These are phyloP conservation scores for Phytophthora megakarya DNA, from an alignment of 352 stramenopile genomes.

Conservation along the genomic window DNA sequence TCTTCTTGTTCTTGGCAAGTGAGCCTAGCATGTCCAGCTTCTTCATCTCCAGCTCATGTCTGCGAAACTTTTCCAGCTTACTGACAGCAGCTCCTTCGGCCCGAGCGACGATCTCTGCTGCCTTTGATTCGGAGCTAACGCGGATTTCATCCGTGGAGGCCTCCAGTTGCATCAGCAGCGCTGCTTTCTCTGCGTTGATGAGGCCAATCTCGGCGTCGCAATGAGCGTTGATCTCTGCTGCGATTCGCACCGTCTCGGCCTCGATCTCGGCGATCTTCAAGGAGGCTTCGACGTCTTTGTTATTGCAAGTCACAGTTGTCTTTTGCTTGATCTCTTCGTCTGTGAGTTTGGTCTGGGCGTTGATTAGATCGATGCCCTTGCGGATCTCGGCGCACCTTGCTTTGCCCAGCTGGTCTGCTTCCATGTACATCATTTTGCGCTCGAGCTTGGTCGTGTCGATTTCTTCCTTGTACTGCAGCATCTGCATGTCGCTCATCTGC, in stretches of 20 bases:
- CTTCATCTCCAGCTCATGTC: slow-evolving; percentile 46
- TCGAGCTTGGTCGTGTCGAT: slow-evolving; percentile 63
- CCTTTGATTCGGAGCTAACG: slow-evolving; percentile 34
- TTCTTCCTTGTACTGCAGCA: slow-evolving; percentile 64
- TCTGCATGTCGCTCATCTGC: slow-evolving; percentile 78
- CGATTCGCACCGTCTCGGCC: slow-evolving; percentile 50
- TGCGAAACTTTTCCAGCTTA: slow-evolving; percentile 49
- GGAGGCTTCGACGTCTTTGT: slow-evolving; percentile 40
- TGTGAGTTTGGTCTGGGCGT: slow-evolving; percentile 42
- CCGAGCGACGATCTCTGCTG: slow-evolving; percentile 43
- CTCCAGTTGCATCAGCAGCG: slow-evolving; percentile 43
- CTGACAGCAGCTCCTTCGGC: slow-evolving; percentile 42
- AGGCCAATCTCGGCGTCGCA: slow-evolving; percentile 50
- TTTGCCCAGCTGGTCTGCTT: slow-evolving; percentile 68
- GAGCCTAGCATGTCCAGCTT: slow-evolving; percentile 44
- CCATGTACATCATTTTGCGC: slow-evolving; percentile 58
- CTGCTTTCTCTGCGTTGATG: slow-evolving; percentile 44
- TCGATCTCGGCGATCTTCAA: slow-evolving; percentile 54
- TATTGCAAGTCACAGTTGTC: slow-evolving; percentile 47
- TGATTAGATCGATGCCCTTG: slow-evolving; percentile 57
- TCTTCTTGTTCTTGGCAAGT: slow-evolving; percentile 47
- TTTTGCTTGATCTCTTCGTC: slow-evolving; percentile 52
- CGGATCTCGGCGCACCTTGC: slow-evolving; percentile 56
- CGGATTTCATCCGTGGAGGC: slow-evolving; percentile 42
- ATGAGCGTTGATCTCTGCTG: slow-evolving; percentile 40